Evolutionary conservation across 2,329 filamentous ascomycete genomes (phyloP).

Genomic region (Raffaelea deltoideospora): DNA sequence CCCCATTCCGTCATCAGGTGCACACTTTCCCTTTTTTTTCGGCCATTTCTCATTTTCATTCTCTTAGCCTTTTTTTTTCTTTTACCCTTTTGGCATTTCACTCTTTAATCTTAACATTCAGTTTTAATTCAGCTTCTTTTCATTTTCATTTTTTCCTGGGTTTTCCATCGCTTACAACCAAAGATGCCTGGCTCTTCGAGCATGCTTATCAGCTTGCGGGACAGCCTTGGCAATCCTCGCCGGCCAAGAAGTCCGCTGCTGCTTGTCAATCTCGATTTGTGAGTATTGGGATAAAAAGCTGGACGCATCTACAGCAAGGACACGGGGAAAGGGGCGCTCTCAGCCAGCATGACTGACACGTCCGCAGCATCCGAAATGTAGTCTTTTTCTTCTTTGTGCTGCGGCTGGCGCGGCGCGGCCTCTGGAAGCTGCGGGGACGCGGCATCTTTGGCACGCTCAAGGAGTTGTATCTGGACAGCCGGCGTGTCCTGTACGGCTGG

Average conservation of each 20-base stretch:
- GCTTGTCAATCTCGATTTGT: neutral
- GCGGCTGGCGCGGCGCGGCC: conserved; percentile 63
- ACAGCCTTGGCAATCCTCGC: neutral
- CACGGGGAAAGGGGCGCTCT: too few species aligned
- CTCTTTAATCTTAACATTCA: too few species aligned
- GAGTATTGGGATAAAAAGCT: too few species aligned
- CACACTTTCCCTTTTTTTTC: too few species aligned
- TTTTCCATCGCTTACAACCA: neutral
- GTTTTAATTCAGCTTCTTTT: too few species aligned
- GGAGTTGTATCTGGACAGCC: conserved; percentile 57
- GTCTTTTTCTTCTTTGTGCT: conserved; percentile 81
- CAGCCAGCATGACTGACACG: neutral
- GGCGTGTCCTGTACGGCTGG: conserved; percentile 64
- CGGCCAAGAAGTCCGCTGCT: neutral
- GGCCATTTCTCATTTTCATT: too few species aligned
- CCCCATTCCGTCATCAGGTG: too few species aligned
- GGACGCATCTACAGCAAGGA: too few species aligned
- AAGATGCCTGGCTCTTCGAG: neutral
- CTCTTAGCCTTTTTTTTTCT: too few species aligned
- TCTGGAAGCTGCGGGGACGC: conserved; percentile 78
- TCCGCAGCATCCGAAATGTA: conserved; percentile 60
- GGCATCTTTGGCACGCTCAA: conserved; percentile 66
- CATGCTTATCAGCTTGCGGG: neutral
- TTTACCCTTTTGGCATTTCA: too few species aligned
- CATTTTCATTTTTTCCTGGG: too few species aligned